Percentiles rank a stretch among this genome's conserved stretches.
phyloP scores from a whole-genome alignment of 305 asterid species.

The Andrographis paniculata region DNA sequence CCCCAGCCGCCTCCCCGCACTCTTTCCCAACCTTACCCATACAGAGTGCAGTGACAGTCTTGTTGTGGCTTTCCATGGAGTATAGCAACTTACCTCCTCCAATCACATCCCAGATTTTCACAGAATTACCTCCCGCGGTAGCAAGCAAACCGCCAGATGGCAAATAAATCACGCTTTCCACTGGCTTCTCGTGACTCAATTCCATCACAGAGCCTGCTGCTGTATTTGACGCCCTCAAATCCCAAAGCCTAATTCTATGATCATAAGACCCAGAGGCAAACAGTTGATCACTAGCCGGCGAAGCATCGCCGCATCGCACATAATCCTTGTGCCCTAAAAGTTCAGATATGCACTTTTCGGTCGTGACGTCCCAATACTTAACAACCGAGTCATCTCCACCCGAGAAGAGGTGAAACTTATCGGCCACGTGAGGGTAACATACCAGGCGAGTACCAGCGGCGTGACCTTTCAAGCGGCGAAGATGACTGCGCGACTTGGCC shows the following conservation, averaged over 20 bases:
- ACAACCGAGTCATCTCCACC: slow-evolving; percentile 92
- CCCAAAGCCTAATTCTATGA: slow-evolving; percentile 73
- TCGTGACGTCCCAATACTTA: slow-evolving; percentile 79
- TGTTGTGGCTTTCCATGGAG: slow-evolving; percentile 89
- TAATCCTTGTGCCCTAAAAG: slow-evolving; percentile 84
- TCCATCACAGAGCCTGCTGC: slow-evolving; percentile 63
- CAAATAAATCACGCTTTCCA: slow-evolving; percentile 76
- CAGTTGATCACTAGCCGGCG: slow-evolving; percentile 77
- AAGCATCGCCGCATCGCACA: slow-evolving; percentile 74
- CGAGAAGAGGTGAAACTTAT: slow-evolving; percentile 70
- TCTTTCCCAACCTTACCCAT: slow-evolving; percentile 52
- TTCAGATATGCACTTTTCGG: slow-evolving; percentile 44
- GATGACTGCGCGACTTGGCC: slow-evolving; percentile 41
- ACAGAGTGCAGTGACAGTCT: slow-evolving; percentile 79
- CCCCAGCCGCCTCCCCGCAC: slow-evolving; percentile 44
- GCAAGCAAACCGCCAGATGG: slow-evolving; percentile 86
- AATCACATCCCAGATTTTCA: slow-evolving; percentile 84
- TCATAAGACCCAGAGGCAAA: slow-evolving; percentile 81
- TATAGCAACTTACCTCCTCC: slow-evolving; percentile 85
- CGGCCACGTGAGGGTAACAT: slow-evolving; percentile 50
- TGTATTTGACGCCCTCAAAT: slow-evolving; percentile 45
- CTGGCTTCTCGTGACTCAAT: slow-evolving; percentile 77
- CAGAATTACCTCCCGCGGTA: slow-evolving; percentile 70
- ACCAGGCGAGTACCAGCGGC: slow-evolving; percentile 56
- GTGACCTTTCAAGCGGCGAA: slow-evolving; percentile 67